Base-by-base conservation (phyloP, 805 yeast genomes). In the Candida maris region DNA sequence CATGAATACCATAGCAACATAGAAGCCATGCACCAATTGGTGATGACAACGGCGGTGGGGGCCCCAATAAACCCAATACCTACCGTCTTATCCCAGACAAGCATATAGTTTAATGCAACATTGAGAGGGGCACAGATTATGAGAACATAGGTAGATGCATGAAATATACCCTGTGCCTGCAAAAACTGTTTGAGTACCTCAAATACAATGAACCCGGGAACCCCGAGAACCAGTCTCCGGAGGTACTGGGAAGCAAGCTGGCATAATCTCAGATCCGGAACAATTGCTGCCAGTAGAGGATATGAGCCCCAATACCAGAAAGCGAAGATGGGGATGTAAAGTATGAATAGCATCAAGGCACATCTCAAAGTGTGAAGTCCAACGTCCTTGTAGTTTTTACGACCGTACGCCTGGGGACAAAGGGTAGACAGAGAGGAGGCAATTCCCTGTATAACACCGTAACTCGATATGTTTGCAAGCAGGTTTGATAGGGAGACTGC, bases 361-460 rank as follows among this genome's bases (percentile, higher is more conserved):
- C 79, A 73, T 47, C 75, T 67, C 49, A 73, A 70, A 43, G 73
- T 54, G 47, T 72, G 72, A 18, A 66, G 42, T 1, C 81, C 80
- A 9, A 75, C 81, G 38, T 68, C 50, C 27, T 62, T 60, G 51
- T 69, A 71, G 37, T 69, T 71, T 32, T 64, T 63, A 20, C 79
- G 74, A 14, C 81, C 81, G 52, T 67, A 75, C 4, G 80, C 79
- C 52, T 75, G 81, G 2, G 81, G 79, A 46, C 79, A 74, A 37
- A 75, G 62, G 0, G 81, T 75, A 37, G 77, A 79, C 41, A 75
- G 60, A 1, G 77, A 71, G 1, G 81, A 73, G 0, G 80, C 73
- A 12, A 75, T 65, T 34, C 81, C 81, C 46, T 73, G 78, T 29
- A 75, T 73, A 10, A 75, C 65, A 3, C 78, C 75, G 47, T 72